phyloP scores from a whole-genome alignment of 2,329 filamentous ascomycete genomes.

The Paecilomyces fulvus region DNA sequence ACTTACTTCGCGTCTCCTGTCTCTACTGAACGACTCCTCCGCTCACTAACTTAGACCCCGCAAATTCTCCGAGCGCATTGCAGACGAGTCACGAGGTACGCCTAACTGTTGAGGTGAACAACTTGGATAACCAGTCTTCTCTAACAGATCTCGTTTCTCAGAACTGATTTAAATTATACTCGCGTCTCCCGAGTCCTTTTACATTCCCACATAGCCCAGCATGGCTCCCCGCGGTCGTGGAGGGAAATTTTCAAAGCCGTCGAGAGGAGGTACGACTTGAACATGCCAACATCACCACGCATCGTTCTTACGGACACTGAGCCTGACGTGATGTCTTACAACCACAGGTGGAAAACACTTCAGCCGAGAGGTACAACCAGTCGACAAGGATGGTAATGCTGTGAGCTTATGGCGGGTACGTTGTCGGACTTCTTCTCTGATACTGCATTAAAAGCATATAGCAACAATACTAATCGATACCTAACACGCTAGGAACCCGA shows the following conservation, averaged over 20 bases:
- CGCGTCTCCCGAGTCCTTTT: neutral
- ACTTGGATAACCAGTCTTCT: neutral
- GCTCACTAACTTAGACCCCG: neutral
- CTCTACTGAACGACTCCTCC: too few relatives aligned
- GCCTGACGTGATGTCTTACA: neutral
- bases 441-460: constrained; percentile 2
- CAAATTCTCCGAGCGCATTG: neutral
- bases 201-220: neutral
- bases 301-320: neutral
- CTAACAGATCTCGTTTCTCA: neutral
- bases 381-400: constrained; percentile 83
- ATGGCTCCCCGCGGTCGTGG: constrained; percentile 10
- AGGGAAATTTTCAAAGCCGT: constrained; percentile 11
- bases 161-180: neutral
- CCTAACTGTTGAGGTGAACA: neutral
- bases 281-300: neutral
- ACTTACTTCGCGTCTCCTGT: too few relatives aligned
- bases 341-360: constrained; percentile 81
- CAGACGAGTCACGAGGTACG: neutral
- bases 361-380: constrained; percentile 78
- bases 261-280: constrained; percentile 7
- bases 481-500: constrained; percentile 22
- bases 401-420: constrained; percentile 77
- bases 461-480: neutral
- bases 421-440: constrained; percentile 1